Percentiles rank a stretch among this genome's conserved stretches.
Conservation (phyloP, 805 yeast species). For the Sugiyamaella americana region DNA sequence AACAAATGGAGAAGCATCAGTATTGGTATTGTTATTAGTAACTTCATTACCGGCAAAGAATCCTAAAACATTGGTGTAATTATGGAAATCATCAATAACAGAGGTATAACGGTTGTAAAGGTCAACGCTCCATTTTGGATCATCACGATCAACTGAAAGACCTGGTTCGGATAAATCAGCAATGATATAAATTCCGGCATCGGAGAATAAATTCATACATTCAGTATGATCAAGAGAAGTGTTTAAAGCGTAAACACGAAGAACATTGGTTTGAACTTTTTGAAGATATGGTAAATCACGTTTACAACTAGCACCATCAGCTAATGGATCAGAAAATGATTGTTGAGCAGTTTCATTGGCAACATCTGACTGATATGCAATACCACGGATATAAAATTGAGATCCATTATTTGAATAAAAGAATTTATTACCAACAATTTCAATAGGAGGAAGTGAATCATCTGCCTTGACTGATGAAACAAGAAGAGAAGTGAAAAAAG, state of each 20-base stretch:
- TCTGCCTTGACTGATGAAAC: constrained; percentile 13
- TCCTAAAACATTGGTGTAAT: constrained; percentile 79
- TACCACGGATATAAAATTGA: constrained; percentile 82
- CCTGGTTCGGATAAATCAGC: constrained; percentile 88
- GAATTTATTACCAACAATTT: constrained; percentile 67
- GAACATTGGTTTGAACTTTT: constrained; percentile 64
- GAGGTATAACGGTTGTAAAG: constrained; percentile 70
- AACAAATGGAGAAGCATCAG: constrained; percentile 88
- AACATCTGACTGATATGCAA: constrained; percentile 76
- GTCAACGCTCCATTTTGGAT: constrained; percentile 71
- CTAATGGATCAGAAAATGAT: constrained; percentile 66
- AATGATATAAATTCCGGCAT: constrained; percentile 87
- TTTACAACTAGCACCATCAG: constrained; percentile 60
- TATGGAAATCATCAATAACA: constrained; percentile 74
- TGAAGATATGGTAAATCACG: constrained; percentile 77
- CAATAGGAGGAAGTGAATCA: constrained; percentile 45
- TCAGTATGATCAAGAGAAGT: constrained; percentile 62
- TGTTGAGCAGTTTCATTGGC: constrained; percentile 57
- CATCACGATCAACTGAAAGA: constrained; percentile 64
- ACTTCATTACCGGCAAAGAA: constrained; percentile 99
- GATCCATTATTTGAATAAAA: constrained; percentile 65
- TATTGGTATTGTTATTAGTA: constrained; percentile 70
- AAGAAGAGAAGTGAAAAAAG: constrained; percentile 10
- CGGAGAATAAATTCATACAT: constrained; percentile 68
- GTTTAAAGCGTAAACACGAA: constrained; percentile 84